Base-by-base conservation (phyloP, 2,329 filamentous ascomycete genomes). In the Parascedosporium putredinis region DNA sequence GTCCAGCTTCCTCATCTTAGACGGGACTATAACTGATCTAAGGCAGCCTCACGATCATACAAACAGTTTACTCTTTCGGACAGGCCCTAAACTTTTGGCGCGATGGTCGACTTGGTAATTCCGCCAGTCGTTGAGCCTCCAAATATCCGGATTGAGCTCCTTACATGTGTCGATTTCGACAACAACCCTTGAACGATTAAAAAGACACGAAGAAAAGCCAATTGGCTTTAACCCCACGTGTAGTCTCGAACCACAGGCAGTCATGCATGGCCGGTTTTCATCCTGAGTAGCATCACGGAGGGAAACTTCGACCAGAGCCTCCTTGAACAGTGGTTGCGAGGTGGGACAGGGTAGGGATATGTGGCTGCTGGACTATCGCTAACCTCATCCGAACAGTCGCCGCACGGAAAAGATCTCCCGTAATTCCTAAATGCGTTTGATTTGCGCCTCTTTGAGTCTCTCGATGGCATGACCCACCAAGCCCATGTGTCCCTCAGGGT, bases 371-470 rank as follows among this genome's bases (percentile, higher is more conserved):
- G 12, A 42, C 38, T 36, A 6, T 3, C 9, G 3, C 18, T 42
- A 42, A 20, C 38, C 38, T 9, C 46, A 18, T 38, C 16, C 6
- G 31, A 24, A 16, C 46, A 40, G 18, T 16, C 14, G 23, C 31
- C 18, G 24, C 4, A 22, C 47, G 36, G 36, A 43, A 49, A 31
- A 43, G 36, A 42, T 42, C n/a, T 43, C 47, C 24, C 47, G 36
- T 38, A 16, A 29, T 49, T 18, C 47, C 47, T 43, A 20, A 43
- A 38, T 6, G 40, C 18, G 20, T 45, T 45, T 45, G 42, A 29
- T 45, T 45, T 45, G n/a, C 38, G n/a, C 7, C 20, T 20, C 20
- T 16, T 22, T 22, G 38, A 42, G 18, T 16, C 16, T 24, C 18
- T 42, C 7, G 10, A 42, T 7, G 38, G 38, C 18, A 16, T 42